Evolutionary conservation across 768 basidiomycete species (phyloP).

Genomic region (Serendipita vermifera): DNA sequence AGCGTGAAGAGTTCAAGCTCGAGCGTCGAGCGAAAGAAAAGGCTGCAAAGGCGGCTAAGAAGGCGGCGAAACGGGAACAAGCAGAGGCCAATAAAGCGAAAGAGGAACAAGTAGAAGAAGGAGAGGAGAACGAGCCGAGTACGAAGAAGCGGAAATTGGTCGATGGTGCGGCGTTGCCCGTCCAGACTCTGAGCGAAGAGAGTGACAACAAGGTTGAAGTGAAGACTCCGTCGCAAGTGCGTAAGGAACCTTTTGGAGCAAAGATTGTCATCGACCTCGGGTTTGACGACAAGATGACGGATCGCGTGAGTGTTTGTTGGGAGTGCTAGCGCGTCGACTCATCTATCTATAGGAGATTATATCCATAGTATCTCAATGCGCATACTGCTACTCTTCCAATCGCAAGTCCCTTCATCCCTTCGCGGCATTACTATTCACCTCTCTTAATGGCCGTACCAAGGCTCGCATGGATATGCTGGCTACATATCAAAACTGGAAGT

Average conservation of each 20-base stretch:
- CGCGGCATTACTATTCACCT: conserved; percentile 60
- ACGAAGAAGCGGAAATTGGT: conserved; percentile 10
- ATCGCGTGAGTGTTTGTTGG: conserved; percentile 49
- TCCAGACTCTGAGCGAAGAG: not conserved
- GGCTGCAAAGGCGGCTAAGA: conserved; percentile 40
- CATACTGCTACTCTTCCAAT: conserved; percentile 85
- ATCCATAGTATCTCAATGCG: conserved; percentile 80
- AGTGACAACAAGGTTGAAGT: conserved; percentile 18
- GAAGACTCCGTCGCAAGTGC: conserved; percentile 16
- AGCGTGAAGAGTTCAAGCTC: conserved; percentile 50
- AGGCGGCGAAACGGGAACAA: conserved; percentile 51
- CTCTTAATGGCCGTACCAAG: conserved; percentile 58
- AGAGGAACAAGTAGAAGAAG: conserved; percentile 28
- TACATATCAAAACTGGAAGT: conserved; percentile 65
- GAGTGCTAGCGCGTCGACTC: not conserved
- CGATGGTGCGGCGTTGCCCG: conserved; percentile 1
- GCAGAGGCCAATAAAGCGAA: conserved; percentile 23
- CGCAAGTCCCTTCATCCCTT: conserved; percentile 60
- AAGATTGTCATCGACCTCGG: conserved; percentile 74
- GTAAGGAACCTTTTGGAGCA: conserved; percentile 36
- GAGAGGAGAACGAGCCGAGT: conserved; percentile 16
- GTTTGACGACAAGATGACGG: conserved; percentile 87
- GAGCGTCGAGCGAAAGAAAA: conserved; percentile 68
- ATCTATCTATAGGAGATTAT: conserved; percentile 56
- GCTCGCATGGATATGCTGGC: conserved; percentile 51